Percentiles rank a stretch among this genome's conserved stretches.
Evolutionary conservation across 2,329 filamentous ascomycete species (phyloP).

Genomic region (Davidsoniella eucalypti): DNA sequence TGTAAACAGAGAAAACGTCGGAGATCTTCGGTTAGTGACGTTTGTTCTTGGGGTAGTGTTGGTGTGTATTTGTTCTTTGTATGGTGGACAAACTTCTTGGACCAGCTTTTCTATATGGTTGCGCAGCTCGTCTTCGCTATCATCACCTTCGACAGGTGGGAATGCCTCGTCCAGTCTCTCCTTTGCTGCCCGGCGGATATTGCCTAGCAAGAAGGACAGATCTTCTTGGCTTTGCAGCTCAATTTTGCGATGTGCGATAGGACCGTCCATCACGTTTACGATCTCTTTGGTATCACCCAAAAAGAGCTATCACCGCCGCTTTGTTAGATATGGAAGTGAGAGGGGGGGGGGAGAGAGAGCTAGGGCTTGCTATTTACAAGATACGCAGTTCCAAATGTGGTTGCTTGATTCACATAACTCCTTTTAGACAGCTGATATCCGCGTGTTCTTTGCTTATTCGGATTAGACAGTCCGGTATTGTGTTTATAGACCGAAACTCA

Average conservation of each 20-base stretch:
- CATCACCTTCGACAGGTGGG: slow-evolving; percentile 35
- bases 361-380: too few relatives aligned
- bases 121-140: slow-evolving; percentile 38
- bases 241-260: slow-evolving; percentile 49
- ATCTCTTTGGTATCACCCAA: too few relatives aligned
- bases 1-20: slow-evolving; percentile 17
- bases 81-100: slow-evolving; percentile 30
- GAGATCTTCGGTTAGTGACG: neutral
- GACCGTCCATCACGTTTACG: slow-evolving; percentile 19
- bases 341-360: too few relatives aligned
- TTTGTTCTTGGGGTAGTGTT: neutral
- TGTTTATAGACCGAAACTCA: too few relatives aligned
- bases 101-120: slow-evolving; percentile 42
- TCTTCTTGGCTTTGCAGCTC: slow-evolving; percentile 66
- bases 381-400: too few relatives aligned
- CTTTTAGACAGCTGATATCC: too few relatives aligned
- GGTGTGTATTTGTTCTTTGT: neutral
- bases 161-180: slow-evolving; percentile 52
- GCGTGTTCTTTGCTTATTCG: too few relatives aligned
- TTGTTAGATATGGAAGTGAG: too few relatives aligned
- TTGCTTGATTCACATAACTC: too few relatives aligned
- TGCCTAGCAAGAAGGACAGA: slow-evolving; percentile 51
- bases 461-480: too few relatives aligned
- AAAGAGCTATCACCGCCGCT: too few relatives aligned
- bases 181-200: slow-evolving; percentile 50